Base-by-base conservation (phyloP, 805 yeast species). In the Barnettozyma siamensis region DNA sequence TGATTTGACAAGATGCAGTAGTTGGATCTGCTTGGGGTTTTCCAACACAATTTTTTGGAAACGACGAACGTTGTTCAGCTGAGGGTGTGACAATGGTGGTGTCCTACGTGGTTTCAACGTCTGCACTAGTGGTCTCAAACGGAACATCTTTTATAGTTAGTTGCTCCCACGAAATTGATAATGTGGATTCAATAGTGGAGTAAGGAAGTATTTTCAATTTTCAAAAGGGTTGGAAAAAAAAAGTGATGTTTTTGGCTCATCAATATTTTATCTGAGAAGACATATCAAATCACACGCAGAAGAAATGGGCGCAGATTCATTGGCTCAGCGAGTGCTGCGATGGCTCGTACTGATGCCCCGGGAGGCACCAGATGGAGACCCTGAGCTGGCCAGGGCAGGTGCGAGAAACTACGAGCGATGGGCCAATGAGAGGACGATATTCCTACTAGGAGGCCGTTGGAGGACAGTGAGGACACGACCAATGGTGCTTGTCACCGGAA, bases 401-500 rank as follows among this genome's bases (percentile, higher is more conserved):
- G 18, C 20, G 27, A 30, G 47, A 17, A 73, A 75, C 57, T 77
- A 74, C 54, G 68, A 73, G 51, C 63, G 59, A 2, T 70, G 69
- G 55, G 48, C 56, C 9, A 63, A 64, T 15, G 48, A 66, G 7
- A 70, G 66, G 42, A 67, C 69, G 42, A 47, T 75, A 2, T 84
- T 73, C 57, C 60, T 82, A 4, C 59, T 77, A 37, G 93, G 93
- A 12, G 95, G 94, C 0, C 58, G 88, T 32, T 52, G 80, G 12
- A 63, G 80, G 26, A 62, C 73, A 0, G 54, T 70, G 9, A 69
- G 64, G 42, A 52, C 48, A 17, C 80, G 77, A 2, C 67, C 67
- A 10, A 23, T 73, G 3, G 28, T 64, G 0, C 66, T 72, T 0
- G 59, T 65, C 4, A 40, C 59, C 0, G 35, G 59, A 4, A 50